Conservation (phyloP, 1,139 yeast species). For the Suhomyces coccinellae region DNA sequence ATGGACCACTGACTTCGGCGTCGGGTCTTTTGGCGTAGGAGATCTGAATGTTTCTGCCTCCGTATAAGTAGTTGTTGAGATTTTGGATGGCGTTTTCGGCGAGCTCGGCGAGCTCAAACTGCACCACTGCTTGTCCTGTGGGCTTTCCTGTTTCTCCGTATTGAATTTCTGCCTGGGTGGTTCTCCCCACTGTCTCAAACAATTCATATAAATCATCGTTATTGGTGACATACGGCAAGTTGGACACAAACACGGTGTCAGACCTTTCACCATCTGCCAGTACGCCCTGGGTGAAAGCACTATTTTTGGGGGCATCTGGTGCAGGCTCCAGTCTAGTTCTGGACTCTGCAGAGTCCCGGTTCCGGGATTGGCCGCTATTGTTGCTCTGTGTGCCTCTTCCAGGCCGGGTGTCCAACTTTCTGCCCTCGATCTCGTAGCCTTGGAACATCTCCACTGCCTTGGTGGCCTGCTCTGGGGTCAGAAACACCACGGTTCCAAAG, state of each 20-base stretch:
- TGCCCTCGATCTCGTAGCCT: constrained; percentile 70
- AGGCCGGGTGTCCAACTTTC: constrained; percentile 67
- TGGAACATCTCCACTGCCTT: constrained; percentile 63
- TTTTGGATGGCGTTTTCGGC: constrained; percentile 77
- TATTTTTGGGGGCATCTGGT: constrained; percentile 29
- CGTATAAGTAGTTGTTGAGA: constrained; percentile 78
- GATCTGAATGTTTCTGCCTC: constrained; percentile 70
- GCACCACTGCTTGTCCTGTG: constrained; percentile 81
- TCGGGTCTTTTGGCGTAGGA: constrained; percentile 52
- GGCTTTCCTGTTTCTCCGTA: constrained; percentile 66
- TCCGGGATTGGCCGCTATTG: constrained; percentile 13
- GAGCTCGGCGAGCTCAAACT: constrained; percentile 64
- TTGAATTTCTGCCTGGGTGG: constrained; percentile 76
- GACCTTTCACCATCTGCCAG: constrained; percentile 63
- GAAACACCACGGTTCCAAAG: constrained; percentile 73
- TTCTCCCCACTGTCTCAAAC: constrained; percentile 82
- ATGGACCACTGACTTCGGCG: constrained; percentile 1
- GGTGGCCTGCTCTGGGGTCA: constrained; percentile 58
- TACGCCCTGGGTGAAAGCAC: constrained; percentile 66
- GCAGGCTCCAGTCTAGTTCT: constrained; percentile 10
- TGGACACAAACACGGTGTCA: constrained; percentile 66
- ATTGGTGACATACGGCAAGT: constrained; percentile 87
- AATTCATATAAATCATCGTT: constrained; percentile 82
- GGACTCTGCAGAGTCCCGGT: constrained; percentile 15
- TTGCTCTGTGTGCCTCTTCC: constrained; percentile 40